phyloP scores from a whole-genome alignment of 1,284 basidiomycete species.

The Pascua guehoae region DNA sequence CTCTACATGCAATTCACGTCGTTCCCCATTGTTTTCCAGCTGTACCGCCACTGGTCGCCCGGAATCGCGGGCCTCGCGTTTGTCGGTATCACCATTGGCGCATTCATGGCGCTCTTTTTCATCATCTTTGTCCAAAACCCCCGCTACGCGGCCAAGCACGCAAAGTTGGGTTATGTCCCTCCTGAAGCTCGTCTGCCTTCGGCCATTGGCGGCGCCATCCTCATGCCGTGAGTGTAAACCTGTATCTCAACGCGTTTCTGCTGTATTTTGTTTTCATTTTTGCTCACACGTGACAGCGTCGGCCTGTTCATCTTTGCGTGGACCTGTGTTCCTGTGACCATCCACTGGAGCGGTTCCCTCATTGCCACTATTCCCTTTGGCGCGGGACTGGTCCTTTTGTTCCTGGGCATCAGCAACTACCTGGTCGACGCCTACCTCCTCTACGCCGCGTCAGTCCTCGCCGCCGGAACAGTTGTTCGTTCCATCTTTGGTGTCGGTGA shows the following conservation, averaged over 20 bases:
- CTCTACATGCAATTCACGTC: slow-evolving; percentile 45
- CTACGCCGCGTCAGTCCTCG: slow-evolving; percentile 58
- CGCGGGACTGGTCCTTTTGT: slow-evolving; percentile 32
- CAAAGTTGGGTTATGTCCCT: slow-evolving; percentile 20
- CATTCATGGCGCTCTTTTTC: slow-evolving; percentile 57
- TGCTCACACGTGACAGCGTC: not conserved
- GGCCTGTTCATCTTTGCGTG: slow-evolving; percentile 47
- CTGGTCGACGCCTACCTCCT: slow-evolving; percentile 60
- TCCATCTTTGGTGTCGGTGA: slow-evolving; percentile 56
- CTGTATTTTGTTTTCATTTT: too few species aligned
- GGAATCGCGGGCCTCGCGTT: slow-evolving; percentile 63
- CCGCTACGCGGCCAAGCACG: slow-evolving; percentile 18
- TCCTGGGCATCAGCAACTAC: slow-evolving; percentile 48
- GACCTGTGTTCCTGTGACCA: slow-evolving; percentile 55
- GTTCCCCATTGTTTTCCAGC: slow-evolving; percentile 45
- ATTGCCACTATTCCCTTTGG: slow-evolving; percentile 63
- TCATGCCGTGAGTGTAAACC: slow-evolving; percentile 50
- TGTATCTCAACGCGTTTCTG: too few species aligned
- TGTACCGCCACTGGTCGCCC: slow-evolving; percentile 34
- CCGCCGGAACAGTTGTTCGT: slow-evolving; percentile 64
- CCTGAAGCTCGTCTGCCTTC: slow-evolving; percentile 59
- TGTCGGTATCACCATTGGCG: slow-evolving; percentile 61
- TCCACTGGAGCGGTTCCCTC: slow-evolving; percentile 63
- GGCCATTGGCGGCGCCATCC: slow-evolving; percentile 58
- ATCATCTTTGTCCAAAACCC: slow-evolving; percentile 49